Conservation (phyloP, 192 early-diverging fungal genomes). For the Coemansia sp. region DNA sequence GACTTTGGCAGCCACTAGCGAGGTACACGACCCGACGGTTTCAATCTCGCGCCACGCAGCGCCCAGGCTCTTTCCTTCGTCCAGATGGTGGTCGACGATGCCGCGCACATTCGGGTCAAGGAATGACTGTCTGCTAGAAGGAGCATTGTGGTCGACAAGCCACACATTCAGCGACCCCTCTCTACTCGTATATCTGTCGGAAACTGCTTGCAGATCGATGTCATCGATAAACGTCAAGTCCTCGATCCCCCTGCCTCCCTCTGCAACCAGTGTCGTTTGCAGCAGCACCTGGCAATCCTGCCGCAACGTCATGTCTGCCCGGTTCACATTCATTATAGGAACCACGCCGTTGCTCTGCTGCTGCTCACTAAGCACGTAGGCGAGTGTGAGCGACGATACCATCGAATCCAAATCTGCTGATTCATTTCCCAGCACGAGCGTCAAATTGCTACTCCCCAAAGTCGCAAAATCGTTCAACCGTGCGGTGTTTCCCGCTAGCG, state of each 20-base stretch:
- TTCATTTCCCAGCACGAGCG: slow-evolving; percentile 52
- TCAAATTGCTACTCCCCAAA: slow-evolving; percentile 6
- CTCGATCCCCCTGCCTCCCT: slow-evolving; percentile 3
- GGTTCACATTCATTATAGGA: slow-evolving; percentile 42
- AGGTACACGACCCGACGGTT: slow-evolving; percentile 41
- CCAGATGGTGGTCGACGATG: slow-evolving; percentile 53
- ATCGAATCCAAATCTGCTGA: slow-evolving; percentile 56
- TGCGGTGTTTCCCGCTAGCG: slow-evolving; percentile 27
- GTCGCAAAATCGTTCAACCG: slow-evolving; percentile 2
- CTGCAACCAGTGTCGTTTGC: slow-evolving; percentile 6
- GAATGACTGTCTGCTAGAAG: slow-evolving; percentile 26
- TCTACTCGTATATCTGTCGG: neutral
- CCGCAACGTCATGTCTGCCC: slow-evolving; percentile 34
- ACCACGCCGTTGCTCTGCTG: slow-evolving; percentile 10
- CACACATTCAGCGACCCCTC: slow-evolving; percentile 16
- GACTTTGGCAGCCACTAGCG: slow-evolving; percentile 26
- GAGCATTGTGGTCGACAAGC: slow-evolving; percentile 50
- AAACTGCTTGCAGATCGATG: slow-evolving; percentile 14
- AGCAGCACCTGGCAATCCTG: slow-evolving; percentile 37
- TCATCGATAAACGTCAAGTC: slow-evolving; percentile 45
- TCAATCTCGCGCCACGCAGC: slow-evolving; percentile 29
- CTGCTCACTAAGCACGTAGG: slow-evolving; percentile 26
- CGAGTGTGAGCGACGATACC: slow-evolving; percentile 44
- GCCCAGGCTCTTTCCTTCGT: slow-evolving; percentile 26
- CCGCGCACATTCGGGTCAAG: slow-evolving; percentile 40